Evolutionary conservation across 768 basidiomycete genomes (phyloP), one percentile per base, ranked within the genome.

Genomic region (Amanita fuliginea): DNA sequence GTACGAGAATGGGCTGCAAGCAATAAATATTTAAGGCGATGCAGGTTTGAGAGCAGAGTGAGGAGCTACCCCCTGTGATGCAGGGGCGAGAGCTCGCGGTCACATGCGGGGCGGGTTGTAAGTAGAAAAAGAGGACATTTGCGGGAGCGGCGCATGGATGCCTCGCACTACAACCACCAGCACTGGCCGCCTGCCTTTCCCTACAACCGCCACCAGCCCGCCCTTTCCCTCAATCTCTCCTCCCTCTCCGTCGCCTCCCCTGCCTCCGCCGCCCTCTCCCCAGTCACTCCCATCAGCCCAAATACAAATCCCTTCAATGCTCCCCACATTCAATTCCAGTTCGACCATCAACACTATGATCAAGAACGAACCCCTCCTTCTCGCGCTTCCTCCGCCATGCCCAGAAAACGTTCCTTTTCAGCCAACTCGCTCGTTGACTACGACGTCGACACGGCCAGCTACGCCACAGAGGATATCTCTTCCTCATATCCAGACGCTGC

Each of bases 341-440:
- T 75, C 60, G 75, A 71, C 46, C 60, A 72, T 60, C 65, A 13
- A 53, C 61, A 61, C 40, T 32, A 49, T 44, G 18, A 58, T 53
- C 59, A 39, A 22, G 55, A 55, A 18, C 50, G 55, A 46, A 13
- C 46, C 2, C 58, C 54, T 39, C 61, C 49, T 36, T 43, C 56
- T 8, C 60, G 62, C 22, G 53, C 67, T 41, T 53, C 64, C 51
- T 75, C 80, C 45, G 74, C 74, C 39, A 71, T 83, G 8, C 80
- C 82, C 1, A 69, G 81, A 33, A 86, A 86, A 63, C 73, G 84
- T 51, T 81, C 80, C 59, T 81, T 84, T 58, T 78, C 73, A 14
- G 69, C 76, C 21, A 68, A 68, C 45, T 61, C 67, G 5, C 63
- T 72, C 18, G 63, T 70, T 21, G 71, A 73, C 42, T 72, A 71